Evolutionary conservation across 306 rosid species (phyloP).

Genomic region (Mimosa pudica): DNA sequence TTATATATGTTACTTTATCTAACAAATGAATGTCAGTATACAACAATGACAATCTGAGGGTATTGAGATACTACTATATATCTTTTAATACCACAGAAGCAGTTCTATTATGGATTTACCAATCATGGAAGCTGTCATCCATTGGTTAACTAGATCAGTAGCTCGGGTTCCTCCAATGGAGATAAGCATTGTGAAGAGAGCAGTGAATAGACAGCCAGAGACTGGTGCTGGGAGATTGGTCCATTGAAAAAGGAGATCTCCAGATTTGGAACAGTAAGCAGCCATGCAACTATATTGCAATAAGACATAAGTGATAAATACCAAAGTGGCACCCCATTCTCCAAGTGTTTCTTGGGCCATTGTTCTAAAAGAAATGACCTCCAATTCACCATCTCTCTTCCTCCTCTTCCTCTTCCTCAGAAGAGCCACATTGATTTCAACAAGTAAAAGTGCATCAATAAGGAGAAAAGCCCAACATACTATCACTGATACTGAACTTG

Average conservation of each 20-base stretch:
- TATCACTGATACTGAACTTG: slow-evolving; percentile 62
- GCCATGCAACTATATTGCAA: slow-evolving; percentile 65
- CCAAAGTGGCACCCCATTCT: slow-evolving; percentile 64
- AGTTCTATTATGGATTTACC: slow-evolving; percentile 40
- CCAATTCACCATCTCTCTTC: slow-evolving; percentile 46
- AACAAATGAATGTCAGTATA: background rate
- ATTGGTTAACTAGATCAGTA: slow-evolving; percentile 67
- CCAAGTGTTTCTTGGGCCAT: slow-evolving; percentile 87
- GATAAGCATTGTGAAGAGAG: slow-evolving; percentile 58
- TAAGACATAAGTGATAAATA: slow-evolving; percentile 57
- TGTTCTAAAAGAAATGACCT: slow-evolving; percentile 65
- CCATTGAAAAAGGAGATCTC: slow-evolving; percentile 59
- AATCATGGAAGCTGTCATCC: slow-evolving; percentile 67
- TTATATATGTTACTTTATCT: background rate
- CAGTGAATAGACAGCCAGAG: slow-evolving; percentile 58
- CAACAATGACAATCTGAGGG: background rate
- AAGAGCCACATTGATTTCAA: slow-evolving; percentile 67
- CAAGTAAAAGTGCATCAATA: slow-evolving; percentile 62
- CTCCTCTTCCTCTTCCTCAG: slow-evolving; percentile 48
- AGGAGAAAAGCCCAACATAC: slow-evolving; percentile 74
- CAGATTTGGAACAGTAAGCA: slow-evolving; percentile 76
- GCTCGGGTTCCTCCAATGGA: slow-evolving; percentile 59
- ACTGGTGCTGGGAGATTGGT: slow-evolving; percentile 63
- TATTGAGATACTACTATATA: background rate
- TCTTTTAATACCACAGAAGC: background rate